phyloP scores from a whole-genome alignment of 305 asterid genomes.

The Fraxinus floribunda region DNA sequence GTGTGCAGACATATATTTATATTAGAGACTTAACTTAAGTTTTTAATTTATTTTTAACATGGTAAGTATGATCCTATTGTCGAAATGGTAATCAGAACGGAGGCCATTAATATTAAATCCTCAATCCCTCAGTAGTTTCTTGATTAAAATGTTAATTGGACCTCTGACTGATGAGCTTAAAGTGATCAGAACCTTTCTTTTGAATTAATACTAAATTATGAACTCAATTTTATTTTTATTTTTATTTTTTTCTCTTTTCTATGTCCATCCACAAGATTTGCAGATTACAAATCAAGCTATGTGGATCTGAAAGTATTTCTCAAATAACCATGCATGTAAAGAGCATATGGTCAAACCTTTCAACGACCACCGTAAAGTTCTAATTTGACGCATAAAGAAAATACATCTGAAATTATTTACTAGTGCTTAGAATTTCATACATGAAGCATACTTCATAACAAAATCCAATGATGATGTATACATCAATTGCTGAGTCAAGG shows the following conservation, averaged over 20 bases:
- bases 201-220: neutral
- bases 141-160: neutral
- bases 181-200: neutral
- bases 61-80: neutral
- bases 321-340: neutral
- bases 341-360: neutral
- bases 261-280: neutral
- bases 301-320: neutral
- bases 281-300: neutral
- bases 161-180: neutral
- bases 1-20: neutral
- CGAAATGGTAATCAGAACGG: neutral
- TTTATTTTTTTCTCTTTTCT: neutral
- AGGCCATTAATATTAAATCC: neutral
- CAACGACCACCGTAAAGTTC: neutral
- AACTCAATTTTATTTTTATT: neutral
- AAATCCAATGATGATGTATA: neutral
- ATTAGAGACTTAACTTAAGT: neutral
- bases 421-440: neutral
- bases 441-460: neutral
- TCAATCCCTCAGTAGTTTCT: neutral
- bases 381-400: neutral
- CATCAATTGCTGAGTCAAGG: neutral
- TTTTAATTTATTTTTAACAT: neutral
- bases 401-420: neutral